Base-by-base conservation (phyloP, 495 filamentous ascomycete genomes). In the Aspergillus nanangensis region DNA sequence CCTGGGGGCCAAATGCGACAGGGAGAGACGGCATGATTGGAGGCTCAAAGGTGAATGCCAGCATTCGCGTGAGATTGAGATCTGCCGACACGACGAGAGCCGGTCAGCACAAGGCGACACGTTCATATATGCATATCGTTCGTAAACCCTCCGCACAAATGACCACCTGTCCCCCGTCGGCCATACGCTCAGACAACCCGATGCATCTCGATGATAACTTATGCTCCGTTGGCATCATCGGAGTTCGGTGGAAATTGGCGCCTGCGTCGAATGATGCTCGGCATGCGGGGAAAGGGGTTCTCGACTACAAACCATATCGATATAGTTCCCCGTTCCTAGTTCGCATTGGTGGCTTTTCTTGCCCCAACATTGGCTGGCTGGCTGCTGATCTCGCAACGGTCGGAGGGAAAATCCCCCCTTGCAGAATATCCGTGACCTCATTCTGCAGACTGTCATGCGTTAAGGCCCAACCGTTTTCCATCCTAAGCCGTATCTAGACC, bases 211-310 rank as follows among this genome's bases (percentile, higher is more conserved):
- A 29, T 11, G 7, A 29, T 7, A 11, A 29, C 25, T 29, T 11
- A 11, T 5, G 25, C 25, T 29, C 25, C 25, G 25, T 5, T 29
- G 25, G 25, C 25, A 29, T 29, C 25, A 29, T 29, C 25, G 25
- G 25, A 29, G 7, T 29, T 5, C 7, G 11, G 25, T 5, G 25
- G 25, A 11, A 29, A 29, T 29, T 29, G 25, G 7, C 7, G 7
- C 25, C 25, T 11, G 11, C 11, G 25, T 29, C 5, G 11, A 29
- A 29, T 11, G 25, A 29, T 29, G 25, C 37, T 39, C 21, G 37
- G 37, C 37, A 39, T 17, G 37, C 37, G 37, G 37, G 37, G 37
- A 29, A 29, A 29, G 25, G 25, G 25, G 25, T 29, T 29, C 25
- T 29, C 25, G 25, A 29, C 25, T 29, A 11, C 11, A 29, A 29